Evolutionary conservation across 2,329 filamentous ascomycete genomes (phyloP).

Genomic region (Pseudocercospora ulei): DNA sequence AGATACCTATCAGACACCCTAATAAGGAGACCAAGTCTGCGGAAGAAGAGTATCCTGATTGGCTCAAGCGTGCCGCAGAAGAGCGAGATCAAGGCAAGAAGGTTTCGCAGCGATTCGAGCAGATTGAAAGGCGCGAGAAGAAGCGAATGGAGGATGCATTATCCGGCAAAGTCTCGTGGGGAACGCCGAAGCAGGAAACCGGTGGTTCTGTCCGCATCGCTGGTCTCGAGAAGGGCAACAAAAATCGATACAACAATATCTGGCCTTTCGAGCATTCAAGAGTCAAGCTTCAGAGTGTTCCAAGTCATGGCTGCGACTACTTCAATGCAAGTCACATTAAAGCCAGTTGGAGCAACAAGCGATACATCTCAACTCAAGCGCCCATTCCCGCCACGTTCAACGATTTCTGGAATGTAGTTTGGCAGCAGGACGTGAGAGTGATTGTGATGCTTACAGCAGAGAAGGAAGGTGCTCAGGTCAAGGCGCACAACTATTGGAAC

Average conservation of each 20-base stretch:
- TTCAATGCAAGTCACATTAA: conserved; percentile 87
- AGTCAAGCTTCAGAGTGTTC: conserved; percentile 63
- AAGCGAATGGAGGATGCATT: conserved; percentile 82
- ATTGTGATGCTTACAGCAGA: conserved; percentile 96
- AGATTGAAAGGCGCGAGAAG: conserved; percentile 76
- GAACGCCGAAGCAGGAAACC: conserved; percentile 31
- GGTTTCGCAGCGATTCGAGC: conserved; percentile 73
- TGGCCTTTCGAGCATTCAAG: conserved; percentile 90
- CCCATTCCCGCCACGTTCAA: conserved; percentile 86
- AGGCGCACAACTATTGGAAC: conserved; percentile 91
- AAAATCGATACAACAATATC: conserved; percentile 97
- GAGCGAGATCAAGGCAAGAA: conserved; percentile 62
- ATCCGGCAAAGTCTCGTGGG: conserved; percentile 51
- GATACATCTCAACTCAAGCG: conserved; percentile 91
- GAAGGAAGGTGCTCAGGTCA: conserved; percentile 82
- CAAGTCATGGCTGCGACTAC: conserved; percentile 70
- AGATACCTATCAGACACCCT: conserved; percentile 55
- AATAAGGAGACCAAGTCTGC: conserved; percentile 42
- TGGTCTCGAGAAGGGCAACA: conserved; percentile 85
- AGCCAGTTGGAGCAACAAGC: conserved; percentile 71
- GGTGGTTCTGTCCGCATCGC: conserved; percentile 57
- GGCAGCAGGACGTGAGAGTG: conserved; percentile 91
- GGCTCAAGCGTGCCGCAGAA: conserved; percentile 63
- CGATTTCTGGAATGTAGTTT: conserved; percentile 95
- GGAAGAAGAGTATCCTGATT: conserved; percentile 55